Conservation (phyloP, 768 basidiomycete genomes). For the Epithele typhae region DNA sequence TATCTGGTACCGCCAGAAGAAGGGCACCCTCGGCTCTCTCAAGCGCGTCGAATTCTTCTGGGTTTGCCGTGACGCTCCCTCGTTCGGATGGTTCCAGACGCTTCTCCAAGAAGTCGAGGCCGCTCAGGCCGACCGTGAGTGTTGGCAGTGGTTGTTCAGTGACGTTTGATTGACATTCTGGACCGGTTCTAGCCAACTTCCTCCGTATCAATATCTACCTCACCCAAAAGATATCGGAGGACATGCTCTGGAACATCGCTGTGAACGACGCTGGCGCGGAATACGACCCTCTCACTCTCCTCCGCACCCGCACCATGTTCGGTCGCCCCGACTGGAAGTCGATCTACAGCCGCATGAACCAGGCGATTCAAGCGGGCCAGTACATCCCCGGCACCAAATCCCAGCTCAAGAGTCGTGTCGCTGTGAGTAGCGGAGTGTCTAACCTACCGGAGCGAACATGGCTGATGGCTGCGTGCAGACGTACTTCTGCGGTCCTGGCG, state of each 20-base stretch:
- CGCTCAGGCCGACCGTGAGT: constrained; percentile 84
- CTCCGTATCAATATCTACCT: constrained; percentile 89
- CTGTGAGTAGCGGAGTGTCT: constrained; percentile 45
- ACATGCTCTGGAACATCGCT: constrained; percentile 90
- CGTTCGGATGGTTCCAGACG: constrained; percentile 96
- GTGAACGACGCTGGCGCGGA: constrained; percentile 83
- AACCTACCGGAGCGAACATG: neutral
- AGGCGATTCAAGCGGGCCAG: constrained; percentile 76
- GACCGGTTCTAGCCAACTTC: constrained; percentile 69
- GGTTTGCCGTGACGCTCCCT: constrained; percentile 91
- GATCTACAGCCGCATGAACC: constrained; percentile 71
- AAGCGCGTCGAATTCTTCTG: constrained; percentile 93
- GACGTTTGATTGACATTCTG: neutral
- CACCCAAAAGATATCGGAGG: constrained; percentile 79
- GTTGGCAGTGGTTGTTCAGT: neutral
- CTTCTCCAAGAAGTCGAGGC: constrained; percentile 85
- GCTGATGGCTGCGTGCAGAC: constrained; percentile 39
- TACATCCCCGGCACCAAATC: constrained; percentile 78
- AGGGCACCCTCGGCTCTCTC: constrained; percentile 70
- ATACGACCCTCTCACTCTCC: constrained; percentile 85
- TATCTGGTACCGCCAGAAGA: constrained; percentile 90
- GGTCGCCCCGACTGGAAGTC: constrained; percentile 88
- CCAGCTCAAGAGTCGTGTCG: constrained; percentile 80
- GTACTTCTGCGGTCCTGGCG: constrained; percentile 84
- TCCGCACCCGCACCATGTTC: constrained; percentile 86